Percentiles rank a stretch among this genome's conserved stretches.
These are phyloP conservation scores for Colletotrichum zoysiae DNA, from an alignment of 2,329 filamentous ascomycete genomes.

Conservation along the genomic window DNA sequence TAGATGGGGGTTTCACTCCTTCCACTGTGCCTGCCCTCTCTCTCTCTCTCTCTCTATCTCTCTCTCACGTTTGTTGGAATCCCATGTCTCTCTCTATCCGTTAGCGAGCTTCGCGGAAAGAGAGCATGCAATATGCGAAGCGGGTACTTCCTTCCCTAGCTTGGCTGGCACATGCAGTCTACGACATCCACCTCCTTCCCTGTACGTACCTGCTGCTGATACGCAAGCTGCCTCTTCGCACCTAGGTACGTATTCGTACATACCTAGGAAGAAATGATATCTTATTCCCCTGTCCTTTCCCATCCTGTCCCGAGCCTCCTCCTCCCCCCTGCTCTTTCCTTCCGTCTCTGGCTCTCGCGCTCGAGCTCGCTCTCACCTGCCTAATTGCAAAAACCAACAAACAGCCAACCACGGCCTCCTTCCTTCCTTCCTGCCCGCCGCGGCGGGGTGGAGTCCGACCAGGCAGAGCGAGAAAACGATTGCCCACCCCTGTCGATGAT, in stretches of 20 bases:
- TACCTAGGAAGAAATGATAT: no score
- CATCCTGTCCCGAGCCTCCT: not conserved
- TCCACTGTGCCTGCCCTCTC: not conserved
- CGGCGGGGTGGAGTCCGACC: constrained; percentile 12
- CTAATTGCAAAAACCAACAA: not conserved
- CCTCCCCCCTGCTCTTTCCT: not conserved
- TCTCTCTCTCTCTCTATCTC: not conserved
- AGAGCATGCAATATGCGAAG: not conserved
- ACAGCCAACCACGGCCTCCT: not conserved
- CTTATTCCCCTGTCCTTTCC: not conserved
- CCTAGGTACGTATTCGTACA: no score
- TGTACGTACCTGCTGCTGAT: not conserved
- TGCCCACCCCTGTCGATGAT: constrained; percentile 12
- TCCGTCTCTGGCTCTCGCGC: not conserved
- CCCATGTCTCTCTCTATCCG: not conserved
- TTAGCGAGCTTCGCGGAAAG: no score
- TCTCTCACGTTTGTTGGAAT: not conserved
- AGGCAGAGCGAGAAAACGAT: not conserved
- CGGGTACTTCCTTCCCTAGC: not conserved
- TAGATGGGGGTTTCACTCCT: not conserved
- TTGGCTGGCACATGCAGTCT: not conserved
- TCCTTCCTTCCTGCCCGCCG: not conserved
- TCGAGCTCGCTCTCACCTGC: not conserved
- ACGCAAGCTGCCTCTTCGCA: no score
- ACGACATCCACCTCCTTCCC: not conserved